Evolutionary conservation across 768 basidiomycete species (phyloP).

Genomic region (Leucocoprinus leucothites): DNA sequence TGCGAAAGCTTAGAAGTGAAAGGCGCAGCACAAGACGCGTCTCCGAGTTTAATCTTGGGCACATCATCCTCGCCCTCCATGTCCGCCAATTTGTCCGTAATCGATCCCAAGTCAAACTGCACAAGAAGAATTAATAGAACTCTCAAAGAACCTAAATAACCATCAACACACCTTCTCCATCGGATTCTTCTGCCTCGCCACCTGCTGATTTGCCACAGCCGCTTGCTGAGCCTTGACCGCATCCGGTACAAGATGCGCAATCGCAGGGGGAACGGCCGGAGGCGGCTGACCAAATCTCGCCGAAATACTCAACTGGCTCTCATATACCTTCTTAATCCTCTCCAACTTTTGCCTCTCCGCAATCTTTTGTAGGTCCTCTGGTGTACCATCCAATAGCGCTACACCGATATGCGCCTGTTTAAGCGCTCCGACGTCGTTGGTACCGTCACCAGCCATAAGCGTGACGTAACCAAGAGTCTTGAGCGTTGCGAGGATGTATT

Average conservation of each 20-base stretch:
- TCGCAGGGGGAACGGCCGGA: constrained; percentile 85
- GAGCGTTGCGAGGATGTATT: constrained; percentile 88
- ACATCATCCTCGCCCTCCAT: constrained; percentile 95
- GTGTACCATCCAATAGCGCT: constrained; percentile 86
- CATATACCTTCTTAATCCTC: constrained; percentile 94
- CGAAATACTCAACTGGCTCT: constrained; percentile 90
- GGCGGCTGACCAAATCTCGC: constrained; percentile 90
- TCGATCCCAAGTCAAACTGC: constrained; percentile 30
- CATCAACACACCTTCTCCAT: constrained; percentile 74
- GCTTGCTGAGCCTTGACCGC: constrained; percentile 87
- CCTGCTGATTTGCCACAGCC: constrained; percentile 61
- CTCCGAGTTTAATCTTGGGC: constrained; percentile 99
- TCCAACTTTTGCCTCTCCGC: constrained; percentile 89
- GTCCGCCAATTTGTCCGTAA: constrained; percentile 57
- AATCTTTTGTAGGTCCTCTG: constrained; percentile 90
- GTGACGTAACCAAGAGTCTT: constrained; percentile 89
- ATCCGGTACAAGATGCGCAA: constrained; percentile 87
- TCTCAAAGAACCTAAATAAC: neutral
- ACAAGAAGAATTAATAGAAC: constrained; percentile 3
- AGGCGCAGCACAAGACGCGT: constrained; percentile 97
- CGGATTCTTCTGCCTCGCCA: constrained; percentile 77
- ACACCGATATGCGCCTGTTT: constrained; percentile 98
- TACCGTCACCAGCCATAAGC: constrained; percentile 98
- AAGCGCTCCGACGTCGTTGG: constrained; percentile 97
- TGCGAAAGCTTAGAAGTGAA: constrained; percentile 99